A percentile compares a stretch with the other conserved stretches of the same genome.
Conservation (phyloP, 305 asterid genomes). For the Withania somnifera region DNA sequence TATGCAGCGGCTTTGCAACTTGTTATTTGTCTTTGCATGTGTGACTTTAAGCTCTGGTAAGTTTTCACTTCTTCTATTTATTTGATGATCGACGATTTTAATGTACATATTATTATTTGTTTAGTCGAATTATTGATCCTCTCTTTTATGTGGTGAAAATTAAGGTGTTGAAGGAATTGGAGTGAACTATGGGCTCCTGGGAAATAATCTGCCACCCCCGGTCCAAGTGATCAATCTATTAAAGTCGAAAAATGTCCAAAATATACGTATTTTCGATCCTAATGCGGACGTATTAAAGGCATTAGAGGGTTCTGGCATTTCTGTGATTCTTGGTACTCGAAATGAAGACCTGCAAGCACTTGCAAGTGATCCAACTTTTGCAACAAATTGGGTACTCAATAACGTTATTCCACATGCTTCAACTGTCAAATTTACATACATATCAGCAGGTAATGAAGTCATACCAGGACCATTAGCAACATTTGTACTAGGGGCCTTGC, state of each 20-base stretch:
- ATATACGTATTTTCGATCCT: constrained; percentile 18
- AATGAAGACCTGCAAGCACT: constrained; percentile 18
- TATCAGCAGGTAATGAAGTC: constrained; percentile 30
- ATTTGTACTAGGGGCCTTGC: constrained; percentile 17
- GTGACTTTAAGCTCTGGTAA: neutral
- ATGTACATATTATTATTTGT: neutral
- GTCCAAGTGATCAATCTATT: constrained; percentile 10
- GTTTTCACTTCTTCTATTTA: neutral
- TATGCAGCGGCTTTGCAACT: neutral
- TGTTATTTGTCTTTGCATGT: neutral
- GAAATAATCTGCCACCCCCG: constrained; percentile 24
- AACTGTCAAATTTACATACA: neutral
- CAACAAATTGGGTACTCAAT: constrained; percentile 17
- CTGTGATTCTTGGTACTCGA: constrained; percentile 9
- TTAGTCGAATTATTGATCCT: neutral
- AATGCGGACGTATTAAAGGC: constrained; percentile 10
- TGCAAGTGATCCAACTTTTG: constrained; percentile 11
- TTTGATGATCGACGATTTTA: neutral
- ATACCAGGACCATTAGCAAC: constrained; percentile 11
- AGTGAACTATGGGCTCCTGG: constrained; percentile 24
- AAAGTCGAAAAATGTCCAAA: constrained; percentile 7
- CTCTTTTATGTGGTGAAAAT: neutral
- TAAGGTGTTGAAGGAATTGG: constrained; percentile 20
- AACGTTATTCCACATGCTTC: constrained; percentile 13
- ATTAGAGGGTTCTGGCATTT: constrained; percentile 10